Conservation (phyloP, 1,139 yeast species). For the Dujonia santamariae region DNA sequence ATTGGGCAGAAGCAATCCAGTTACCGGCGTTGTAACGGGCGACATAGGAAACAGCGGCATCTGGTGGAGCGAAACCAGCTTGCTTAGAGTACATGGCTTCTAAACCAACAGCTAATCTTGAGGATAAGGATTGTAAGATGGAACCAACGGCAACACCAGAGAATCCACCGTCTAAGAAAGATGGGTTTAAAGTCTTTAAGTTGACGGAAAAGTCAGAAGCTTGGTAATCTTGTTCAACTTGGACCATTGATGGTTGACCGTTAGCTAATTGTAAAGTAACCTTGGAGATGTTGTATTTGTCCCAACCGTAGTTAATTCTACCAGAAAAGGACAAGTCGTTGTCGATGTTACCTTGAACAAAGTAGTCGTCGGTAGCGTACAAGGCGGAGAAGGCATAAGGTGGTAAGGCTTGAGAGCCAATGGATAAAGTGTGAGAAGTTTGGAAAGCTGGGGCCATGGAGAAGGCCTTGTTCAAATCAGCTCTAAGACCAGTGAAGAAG, state of each 20-base stretch:
- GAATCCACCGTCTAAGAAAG: conserved; percentile 68
- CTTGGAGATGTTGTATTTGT: conserved; percentile 73
- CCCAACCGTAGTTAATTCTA: conserved; percentile 91
- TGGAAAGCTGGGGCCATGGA: conserved; percentile 94
- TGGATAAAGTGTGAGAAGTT: conserved; percentile 88
- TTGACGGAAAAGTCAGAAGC: conserved; percentile 86
- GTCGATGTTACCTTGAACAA: conserved; percentile 90
- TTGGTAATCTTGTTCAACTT: conserved; percentile 93
- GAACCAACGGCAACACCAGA: conserved; percentile 93
- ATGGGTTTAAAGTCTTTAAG: conserved; percentile 89
- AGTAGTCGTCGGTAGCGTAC: conserved; percentile 81
- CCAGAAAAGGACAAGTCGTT: conserved; percentile 85
- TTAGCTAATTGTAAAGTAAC: conserved; percentile 84
- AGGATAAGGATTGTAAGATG: conserved; percentile 82
- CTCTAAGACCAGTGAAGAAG: conserved; percentile 94
- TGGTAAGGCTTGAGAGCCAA: conserved; percentile 86
- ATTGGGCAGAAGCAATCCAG: conserved; percentile 94
- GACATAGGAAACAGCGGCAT: conserved; percentile 86
- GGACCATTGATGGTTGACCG: conserved; percentile 92
- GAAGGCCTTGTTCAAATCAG: conserved; percentile 92
- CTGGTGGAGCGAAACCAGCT: conserved; percentile 75
- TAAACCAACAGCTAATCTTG: conserved; percentile 82
- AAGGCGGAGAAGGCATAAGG: conserved; percentile 90
- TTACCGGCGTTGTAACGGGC: conserved; percentile 84
- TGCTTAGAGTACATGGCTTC: conserved; percentile 90